These are phyloP conservation scores for Coemansia sp. DNA, from an alignment of 192 early-diverging fungal genomes.

Conservation along the genomic window DNA sequence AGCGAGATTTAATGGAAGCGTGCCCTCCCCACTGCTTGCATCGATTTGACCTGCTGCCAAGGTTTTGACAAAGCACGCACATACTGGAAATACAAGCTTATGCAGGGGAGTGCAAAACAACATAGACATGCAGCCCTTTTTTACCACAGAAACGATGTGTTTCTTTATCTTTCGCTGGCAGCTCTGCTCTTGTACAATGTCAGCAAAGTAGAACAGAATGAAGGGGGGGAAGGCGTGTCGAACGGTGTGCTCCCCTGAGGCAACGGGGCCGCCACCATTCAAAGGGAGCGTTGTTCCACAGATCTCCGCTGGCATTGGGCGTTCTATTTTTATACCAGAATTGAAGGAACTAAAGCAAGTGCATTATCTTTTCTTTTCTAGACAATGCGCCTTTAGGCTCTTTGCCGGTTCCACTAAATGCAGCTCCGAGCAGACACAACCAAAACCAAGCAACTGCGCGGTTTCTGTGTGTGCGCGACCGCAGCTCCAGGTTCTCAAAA, in stretches of 20 bases:
- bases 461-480: neutral
- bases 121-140: neutral
- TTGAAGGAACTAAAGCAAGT: neutral
- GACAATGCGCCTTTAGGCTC: neutral
- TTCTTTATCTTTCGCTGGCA: neutral
- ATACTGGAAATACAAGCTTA: neutral
- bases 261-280: constrained; percentile 2
- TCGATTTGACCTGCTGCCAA: too few relatives aligned
- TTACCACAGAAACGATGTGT: too few relatives aligned
- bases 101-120: constrained; percentile 1
- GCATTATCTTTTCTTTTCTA: neutral
- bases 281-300: neutral
- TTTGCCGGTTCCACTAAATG: neutral
- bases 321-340: neutral
- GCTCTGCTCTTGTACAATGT: neutral
- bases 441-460: neutral
- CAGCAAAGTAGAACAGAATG: neutral
- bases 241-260: neutral
- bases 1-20: too few relatives aligned
- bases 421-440: neutral
- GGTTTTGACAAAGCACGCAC: too few relatives aligned
- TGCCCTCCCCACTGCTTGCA: too few relatives aligned
- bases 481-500: neutral
- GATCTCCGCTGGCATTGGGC: neutral
- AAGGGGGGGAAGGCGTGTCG: too few relatives aligned